These are phyloP conservation scores for Podospora anserina DNA, from an alignment of 495 filamentous ascomycete genomes.

Conservation along the genomic window DNA sequence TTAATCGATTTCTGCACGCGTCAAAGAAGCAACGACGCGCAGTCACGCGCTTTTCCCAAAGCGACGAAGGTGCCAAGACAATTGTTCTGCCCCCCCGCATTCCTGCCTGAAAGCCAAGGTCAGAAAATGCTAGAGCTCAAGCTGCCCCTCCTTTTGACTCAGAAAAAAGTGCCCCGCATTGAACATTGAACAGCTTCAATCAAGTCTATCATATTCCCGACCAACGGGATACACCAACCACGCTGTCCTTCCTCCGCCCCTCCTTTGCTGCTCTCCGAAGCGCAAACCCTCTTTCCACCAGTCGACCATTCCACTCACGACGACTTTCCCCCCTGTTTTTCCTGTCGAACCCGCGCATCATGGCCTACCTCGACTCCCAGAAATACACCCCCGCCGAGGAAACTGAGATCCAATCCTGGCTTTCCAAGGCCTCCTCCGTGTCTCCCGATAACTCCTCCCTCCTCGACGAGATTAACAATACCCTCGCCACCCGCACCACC, in stretches of 20 bases:
- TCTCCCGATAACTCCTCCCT: constrained; percentile 58
- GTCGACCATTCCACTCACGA: constrained; percentile 20
- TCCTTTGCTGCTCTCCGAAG: constrained; percentile 42
- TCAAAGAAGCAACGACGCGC: constrained; percentile 25
- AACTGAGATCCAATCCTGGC: constrained; percentile 84
- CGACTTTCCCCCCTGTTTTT: constrained; percentile 16
- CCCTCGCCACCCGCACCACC: constrained; percentile 84
- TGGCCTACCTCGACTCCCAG: constrained; percentile 63
- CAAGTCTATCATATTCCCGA: background rate
- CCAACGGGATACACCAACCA: constrained; percentile 28
- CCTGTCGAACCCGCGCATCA: constrained; percentile 32
- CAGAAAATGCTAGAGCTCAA: background rate
- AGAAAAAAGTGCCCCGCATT: constrained; percentile 4
- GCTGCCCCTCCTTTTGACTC: constrained; percentile 1
- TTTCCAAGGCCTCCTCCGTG: constrained; percentile 68
- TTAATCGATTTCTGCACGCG: constrained; percentile 15
- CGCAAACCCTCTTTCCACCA: constrained; percentile 23
- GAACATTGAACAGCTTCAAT: background rate
- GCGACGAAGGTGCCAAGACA: background rate
- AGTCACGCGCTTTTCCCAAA: constrained; percentile 25
- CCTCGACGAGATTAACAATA: constrained; percentile 73
- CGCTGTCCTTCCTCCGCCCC: constrained; percentile 48
- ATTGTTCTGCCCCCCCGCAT: background rate
- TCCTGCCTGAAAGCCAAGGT: background rate
- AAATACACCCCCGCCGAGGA: constrained; percentile 74